phyloP scores from a whole-genome alignment of 2,329 filamentous ascomycete species.

The Pleoardoris graminearum region DNA sequence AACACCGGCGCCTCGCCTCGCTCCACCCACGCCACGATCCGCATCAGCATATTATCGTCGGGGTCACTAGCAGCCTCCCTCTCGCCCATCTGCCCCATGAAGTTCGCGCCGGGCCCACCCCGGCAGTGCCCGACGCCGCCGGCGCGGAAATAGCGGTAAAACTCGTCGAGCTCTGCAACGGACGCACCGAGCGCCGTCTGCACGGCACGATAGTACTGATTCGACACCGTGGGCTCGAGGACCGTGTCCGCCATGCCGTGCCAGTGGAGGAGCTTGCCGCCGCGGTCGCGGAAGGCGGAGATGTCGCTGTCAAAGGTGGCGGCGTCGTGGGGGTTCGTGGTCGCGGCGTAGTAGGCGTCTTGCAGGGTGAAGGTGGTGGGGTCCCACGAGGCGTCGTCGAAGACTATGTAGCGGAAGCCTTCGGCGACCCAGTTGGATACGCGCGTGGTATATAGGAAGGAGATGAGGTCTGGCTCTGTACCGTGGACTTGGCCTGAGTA shows the following conservation, averaged over 20 bases:
- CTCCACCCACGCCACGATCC: slow-evolving; percentile 53
- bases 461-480: slow-evolving; percentile 9
- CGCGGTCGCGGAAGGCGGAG: slow-evolving; percentile 19
- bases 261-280: slow-evolving; percentile 26
- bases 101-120: slow-evolving; percentile 44
- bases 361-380: slow-evolving; percentile 36
- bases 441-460: slow-evolving; percentile 41
- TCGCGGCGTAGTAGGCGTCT: slow-evolving; percentile 34
- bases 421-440: slow-evolving; percentile 29
- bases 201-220: slow-evolving; percentile 50
- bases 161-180: slow-evolving; percentile 37
- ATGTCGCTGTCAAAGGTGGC: slow-evolving; percentile 19
- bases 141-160: slow-evolving; percentile 54
- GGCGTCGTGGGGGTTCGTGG: slow-evolving; percentile 20
- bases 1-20: slow-evolving; percentile 43
- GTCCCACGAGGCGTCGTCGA: slow-evolving; percentile 46
- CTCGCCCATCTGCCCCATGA: slow-evolving; percentile 6
- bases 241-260: slow-evolving; percentile 22
- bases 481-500: slow-evolving; percentile 10
- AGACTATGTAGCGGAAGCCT: slow-evolving; percentile 51
- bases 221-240: slow-evolving; percentile 8
- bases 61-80: slow-evolving; percentile 19
- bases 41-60: slow-evolving; percentile 47
- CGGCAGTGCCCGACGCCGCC: slow-evolving; percentile 55
- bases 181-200: slow-evolving; percentile 41